Evolutionary conservation across 169 alveolate species (phyloP), one percentile per base, ranked within the genome.

Genomic region (Cryptosporidium sp.): DNA sequence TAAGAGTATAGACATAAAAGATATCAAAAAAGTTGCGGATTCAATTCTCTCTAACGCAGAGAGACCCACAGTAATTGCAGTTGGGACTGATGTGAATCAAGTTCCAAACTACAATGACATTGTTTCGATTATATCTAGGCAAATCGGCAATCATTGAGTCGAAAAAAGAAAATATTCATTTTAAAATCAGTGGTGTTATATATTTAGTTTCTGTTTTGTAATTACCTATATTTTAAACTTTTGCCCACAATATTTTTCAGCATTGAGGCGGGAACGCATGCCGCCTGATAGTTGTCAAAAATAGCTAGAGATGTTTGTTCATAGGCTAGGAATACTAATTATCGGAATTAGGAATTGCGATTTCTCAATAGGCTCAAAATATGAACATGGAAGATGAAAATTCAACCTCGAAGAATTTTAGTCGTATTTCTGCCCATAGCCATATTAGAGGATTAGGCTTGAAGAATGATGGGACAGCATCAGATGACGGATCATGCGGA

Each of bases 401-500:
- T n/a, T 21, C 23, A 10, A n/a, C 1, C 23, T 29, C 33, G 23
- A 18, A 69, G 43, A 59, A 58, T 62, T 62, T 45, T 31, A 80
- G 51, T 12, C 26, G 99, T 85, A 97, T 98, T 35, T 98, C 99
- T 45, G 94, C 98, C 43, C 99, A 99, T 92, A 95, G 98, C 85
- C 99, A 99, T 94, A 96, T 99, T 84, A 98, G 98, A 95, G 99
- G 99, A 65, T 95, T 99, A 3, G 99, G 99, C 29, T 97, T 98
- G 33, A 93, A 95, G 65, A 98, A 98, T 73, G 99, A 97, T 86
- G 99, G 97, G 33, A 37, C 93, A 3, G 99, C 93, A 74, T 93
- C 85, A 94, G 61, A 70, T 70, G 96, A 93, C 48, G 93, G 94
- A 12, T 65, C 95, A 1, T 96, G 98, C 70, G 99, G 99, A 29